Percentiles rank a stretch among this genome's conserved stretches.
phyloP scores from a whole-genome alignment of 441 rosid genomes.

The Manihot esculenta region DNA sequence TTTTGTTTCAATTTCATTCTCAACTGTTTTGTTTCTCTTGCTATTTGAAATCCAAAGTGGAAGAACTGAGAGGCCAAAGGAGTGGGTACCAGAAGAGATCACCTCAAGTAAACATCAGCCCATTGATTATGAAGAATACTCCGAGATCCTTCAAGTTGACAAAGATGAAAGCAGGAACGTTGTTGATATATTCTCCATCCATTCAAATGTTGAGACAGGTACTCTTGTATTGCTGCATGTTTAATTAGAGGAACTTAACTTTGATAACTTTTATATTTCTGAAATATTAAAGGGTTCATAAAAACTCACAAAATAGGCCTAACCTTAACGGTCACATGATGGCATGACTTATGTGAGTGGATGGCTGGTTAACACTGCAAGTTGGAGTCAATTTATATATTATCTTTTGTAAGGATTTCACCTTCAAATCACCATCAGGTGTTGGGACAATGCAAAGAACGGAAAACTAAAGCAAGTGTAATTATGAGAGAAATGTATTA shows the following conservation, averaged over 20 bases:
- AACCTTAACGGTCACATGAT: background rate
- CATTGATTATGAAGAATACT: conserved; percentile 37
- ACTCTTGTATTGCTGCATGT: conserved; percentile 10
- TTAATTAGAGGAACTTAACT: background rate
- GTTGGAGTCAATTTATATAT: background rate
- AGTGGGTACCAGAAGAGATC: conserved; percentile 87
- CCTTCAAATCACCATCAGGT: background rate
- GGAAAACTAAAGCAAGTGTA: background rate
- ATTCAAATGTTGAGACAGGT: conserved; percentile 56
- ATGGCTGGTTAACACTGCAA: background rate
- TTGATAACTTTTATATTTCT: background rate
- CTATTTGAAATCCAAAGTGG: conserved; percentile 39
- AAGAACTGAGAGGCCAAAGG: conserved; percentile 82
- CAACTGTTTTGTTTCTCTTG: conserved; percentile 14
- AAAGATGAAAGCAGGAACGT: conserved; percentile 48
- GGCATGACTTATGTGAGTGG: background rate
- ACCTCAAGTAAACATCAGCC: conserved; percentile 28
- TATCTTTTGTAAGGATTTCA: background rate
- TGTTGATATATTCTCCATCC: conserved; percentile 85
- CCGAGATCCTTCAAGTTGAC: conserved; percentile 39
- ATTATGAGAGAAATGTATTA: background rate
- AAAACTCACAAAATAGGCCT: background rate
- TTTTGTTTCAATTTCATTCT: conserved; percentile 2
- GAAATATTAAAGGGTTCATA: background rate
- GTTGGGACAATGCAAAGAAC: background rate